These are phyloP conservation scores for Rhizopogon vulgaris DNA, from an alignment of 768 basidiomycete genomes.

Conservation along the genomic window DNA sequence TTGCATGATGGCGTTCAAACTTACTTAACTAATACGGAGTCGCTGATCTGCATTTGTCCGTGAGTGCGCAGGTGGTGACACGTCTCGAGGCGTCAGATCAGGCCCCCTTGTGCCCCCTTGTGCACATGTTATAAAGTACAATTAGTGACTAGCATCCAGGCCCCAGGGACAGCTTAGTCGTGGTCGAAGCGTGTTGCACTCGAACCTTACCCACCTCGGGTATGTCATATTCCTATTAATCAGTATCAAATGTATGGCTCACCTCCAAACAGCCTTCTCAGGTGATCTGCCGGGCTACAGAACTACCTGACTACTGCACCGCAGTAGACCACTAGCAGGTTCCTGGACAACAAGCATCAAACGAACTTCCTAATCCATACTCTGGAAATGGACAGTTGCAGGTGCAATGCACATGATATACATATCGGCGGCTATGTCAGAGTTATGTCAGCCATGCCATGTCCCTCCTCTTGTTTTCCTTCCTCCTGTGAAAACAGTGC, in stretches of 20 bases:
- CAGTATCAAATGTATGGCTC: background rate
- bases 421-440: background rate
- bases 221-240: background rate
- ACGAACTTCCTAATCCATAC: background rate
- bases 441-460: too few species aligned
- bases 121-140: background rate
- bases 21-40: too few species aligned
- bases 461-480: too few species aligned
- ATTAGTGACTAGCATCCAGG: background rate
- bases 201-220: background rate
- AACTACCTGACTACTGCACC: background rate
- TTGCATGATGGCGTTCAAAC: too few species aligned
- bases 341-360: background rate
- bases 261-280: background rate
- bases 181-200: background rate
- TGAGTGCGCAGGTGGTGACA: too few species aligned
- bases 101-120: too few species aligned
- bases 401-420: background rate
- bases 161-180: background rate
- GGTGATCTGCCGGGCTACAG: background rate
- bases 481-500: conserved; percentile 3
- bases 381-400: background rate
- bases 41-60: too few species aligned
- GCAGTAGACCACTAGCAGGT: background rate
- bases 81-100: too few species aligned